Percentiles rank a stretch among this genome's conserved stretches.
Conservation (phyloP, 257 asterid genomes). For the Nicotiana obtusifolia region DNA sequence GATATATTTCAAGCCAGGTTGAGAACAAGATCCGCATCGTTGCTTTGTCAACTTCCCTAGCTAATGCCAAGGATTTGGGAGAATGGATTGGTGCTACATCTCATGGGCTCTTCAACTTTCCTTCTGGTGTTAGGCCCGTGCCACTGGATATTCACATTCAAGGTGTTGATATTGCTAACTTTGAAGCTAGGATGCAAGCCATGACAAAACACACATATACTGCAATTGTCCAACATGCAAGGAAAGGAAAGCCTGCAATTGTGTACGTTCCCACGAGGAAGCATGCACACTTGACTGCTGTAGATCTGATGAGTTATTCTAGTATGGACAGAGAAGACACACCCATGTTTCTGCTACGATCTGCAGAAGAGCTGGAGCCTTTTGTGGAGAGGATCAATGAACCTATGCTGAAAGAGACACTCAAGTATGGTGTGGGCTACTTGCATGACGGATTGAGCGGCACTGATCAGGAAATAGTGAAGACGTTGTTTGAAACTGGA, state of each 20-base stretch:
- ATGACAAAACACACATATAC: slow-evolving; percentile 42
- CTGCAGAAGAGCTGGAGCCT: slow-evolving; percentile 29
- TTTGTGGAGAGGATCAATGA: slow-evolving; percentile 31
- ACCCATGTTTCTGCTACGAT: slow-evolving; percentile 21
- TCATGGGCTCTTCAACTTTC: slow-evolving; percentile 41
- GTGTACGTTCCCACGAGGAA: slow-evolving; percentile 42
- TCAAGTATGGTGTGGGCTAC: slow-evolving; percentile 35
- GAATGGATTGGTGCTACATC: no score
- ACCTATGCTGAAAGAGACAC: slow-evolving; percentile 27
- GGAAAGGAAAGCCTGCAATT: slow-evolving; percentile 34
- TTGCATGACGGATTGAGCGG: slow-evolving; percentile 35
- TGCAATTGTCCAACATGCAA: slow-evolving; percentile 39
- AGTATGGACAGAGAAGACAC: slow-evolving; percentile 24
- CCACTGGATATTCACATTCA: slow-evolving; percentile 42
- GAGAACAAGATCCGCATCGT: slow-evolving; percentile 33
- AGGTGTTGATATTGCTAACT: slow-evolving; percentile 39
- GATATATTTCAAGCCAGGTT: slow-evolving; percentile 29
- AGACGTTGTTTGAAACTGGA: slow-evolving; percentile 36
- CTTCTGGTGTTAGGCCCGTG: slow-evolving; percentile 42
- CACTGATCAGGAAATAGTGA: slow-evolving; percentile 37
- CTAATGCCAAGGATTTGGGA: slow-evolving; percentile 44
- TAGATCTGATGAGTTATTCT: slow-evolving; percentile 37
- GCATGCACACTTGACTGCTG: slow-evolving; percentile 41
- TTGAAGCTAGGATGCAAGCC: slow-evolving; percentile 45
- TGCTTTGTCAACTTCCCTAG: slow-evolving; percentile 34